phyloP scores from a whole-genome alignment of 73 alveolate genomes.

The Paramecium bursaria region DNA sequence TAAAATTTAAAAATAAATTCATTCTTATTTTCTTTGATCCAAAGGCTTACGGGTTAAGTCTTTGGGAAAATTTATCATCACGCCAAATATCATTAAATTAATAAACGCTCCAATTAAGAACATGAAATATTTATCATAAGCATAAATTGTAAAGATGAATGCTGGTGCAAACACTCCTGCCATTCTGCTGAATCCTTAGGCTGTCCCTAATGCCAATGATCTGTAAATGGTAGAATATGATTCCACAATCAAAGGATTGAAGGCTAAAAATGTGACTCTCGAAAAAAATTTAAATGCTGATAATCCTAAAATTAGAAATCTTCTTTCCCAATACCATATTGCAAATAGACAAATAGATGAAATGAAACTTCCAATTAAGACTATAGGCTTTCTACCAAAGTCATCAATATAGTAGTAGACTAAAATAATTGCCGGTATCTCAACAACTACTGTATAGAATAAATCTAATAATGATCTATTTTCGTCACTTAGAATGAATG shows the following conservation, averaged over 20 bases:
- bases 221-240: constrained; percentile 67
- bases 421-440: constrained; percentile 61
- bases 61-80: constrained; percentile 26
- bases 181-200: constrained; percentile 57
- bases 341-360: constrained; percentile 14
- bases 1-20: too few species aligned
- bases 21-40: constrained; percentile 3
- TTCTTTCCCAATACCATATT: constrained; percentile 49
- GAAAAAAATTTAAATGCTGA: constrained; percentile 53
- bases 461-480: constrained; percentile 32
- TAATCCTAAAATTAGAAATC: constrained; percentile 49
- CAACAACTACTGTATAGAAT: constrained; percentile 33
- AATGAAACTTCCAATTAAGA: background rate
- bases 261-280: constrained; percentile 54
- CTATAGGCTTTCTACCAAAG: constrained; percentile 39
- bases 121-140: constrained; percentile 42
- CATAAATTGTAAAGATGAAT: constrained; percentile 38
- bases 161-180: constrained; percentile 61
- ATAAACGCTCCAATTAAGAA: constrained; percentile 30
- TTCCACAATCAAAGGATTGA: constrained; percentile 58
- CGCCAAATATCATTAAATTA: background rate
- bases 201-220: constrained; percentile 62
- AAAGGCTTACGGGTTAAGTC: constrained; percentile 58
- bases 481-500: constrained; percentile 36
- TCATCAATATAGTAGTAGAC: constrained; percentile 41